Base-by-base conservation (phyloP, 2,329 filamentous ascomycete genomes). In the Aspergillus tubingensis region DNA sequence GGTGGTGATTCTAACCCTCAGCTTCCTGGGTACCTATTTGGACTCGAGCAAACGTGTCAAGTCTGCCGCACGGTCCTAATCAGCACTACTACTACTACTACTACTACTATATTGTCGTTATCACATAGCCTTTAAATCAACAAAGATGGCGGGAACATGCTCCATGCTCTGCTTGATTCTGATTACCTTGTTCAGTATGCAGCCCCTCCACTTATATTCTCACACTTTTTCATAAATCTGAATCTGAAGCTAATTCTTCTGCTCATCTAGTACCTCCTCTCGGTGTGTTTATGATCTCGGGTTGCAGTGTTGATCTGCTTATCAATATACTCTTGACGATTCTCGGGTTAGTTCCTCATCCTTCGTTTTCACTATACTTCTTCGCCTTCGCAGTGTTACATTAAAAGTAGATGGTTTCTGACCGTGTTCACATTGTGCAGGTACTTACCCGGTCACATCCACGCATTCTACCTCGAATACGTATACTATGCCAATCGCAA, bases 401-500 rank as follows among this genome's bases (percentile, higher is more conserved):
- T 21, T 23, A 10, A 11, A 30, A 47, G n/a, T 41, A 7, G 2
- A 36, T 6, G 10, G 11, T 36, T 32, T 36, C 36, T 27, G 19
- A 51, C 27, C 32, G 25, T 19, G n/a, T 11, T 0, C 11, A n/a
- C 38, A 27, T 41, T 7, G 30, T 55, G 30, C 61, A 86, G 86
- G n/a, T 91, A 88, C 74, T 77, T 95, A 54, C 91, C 91, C 0
- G 91, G 91, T 7, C 88, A 92, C 67, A 85, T 94, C 44, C 88
- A 92, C 73, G 90, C 90, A 47, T 92, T 93, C 75, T 95, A 93
- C 74, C 67, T 92, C 62, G 87, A 92, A 76, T 96, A 92, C 74
- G 82, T 96, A 63, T 96, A 93, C 79, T 94, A 89, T 75, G 86
- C 91, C 69, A 88, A 89, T 41, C 84, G 71, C 49, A 64, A 67